Percentiles rank a stretch among this genome's conserved stretches.
Conservation (phyloP, 176 grass and related monocot genomes). For the Hordeum marinum region DNA sequence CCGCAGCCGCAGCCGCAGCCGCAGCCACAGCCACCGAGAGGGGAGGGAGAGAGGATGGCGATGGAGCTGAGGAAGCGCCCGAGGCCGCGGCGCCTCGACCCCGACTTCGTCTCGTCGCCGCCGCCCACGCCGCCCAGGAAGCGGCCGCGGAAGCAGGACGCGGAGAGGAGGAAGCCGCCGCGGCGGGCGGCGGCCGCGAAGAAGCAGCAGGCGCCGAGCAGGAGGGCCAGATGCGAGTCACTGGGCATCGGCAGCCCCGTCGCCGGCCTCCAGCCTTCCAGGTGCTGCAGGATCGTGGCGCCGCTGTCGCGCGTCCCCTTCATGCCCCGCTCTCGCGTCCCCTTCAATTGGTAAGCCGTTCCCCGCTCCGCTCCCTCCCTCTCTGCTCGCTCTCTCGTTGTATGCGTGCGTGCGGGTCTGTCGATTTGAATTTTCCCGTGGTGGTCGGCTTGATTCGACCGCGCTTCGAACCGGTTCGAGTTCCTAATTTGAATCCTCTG, state of each 20-base stretch:
- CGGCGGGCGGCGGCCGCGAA: background rate
- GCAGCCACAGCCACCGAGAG: background rate
- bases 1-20: conserved; percentile 3
- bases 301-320: conserved; percentile 32
- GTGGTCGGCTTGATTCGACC: background rate
- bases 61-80: conserved; percentile 49
- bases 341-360: conserved; percentile 56
- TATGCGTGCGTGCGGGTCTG: background rate
- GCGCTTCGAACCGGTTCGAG: background rate
- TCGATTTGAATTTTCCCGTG: background rate
- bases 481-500: background rate
- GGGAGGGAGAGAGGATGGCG: conserved; percentile 1
- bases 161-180: background rate
- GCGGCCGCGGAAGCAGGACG: conserved; percentile 17
- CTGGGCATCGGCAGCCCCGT: conserved; percentile 27
- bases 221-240: background rate
- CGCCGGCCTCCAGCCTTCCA: conserved; percentile 22
- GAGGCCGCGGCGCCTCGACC: conserved; percentile 26
- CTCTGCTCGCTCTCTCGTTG: background rate
- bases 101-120: conserved; percentile 43
- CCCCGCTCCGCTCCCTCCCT: background rate
- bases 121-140: conserved; percentile 20
- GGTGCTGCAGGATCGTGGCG: background rate
- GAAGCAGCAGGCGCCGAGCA: background rate
- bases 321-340: conserved; percentile 31